Evolutionary conservation across 495 filamentous ascomycete genomes (phyloP).

Genomic region (Neurospora tetrasperma): DNA sequence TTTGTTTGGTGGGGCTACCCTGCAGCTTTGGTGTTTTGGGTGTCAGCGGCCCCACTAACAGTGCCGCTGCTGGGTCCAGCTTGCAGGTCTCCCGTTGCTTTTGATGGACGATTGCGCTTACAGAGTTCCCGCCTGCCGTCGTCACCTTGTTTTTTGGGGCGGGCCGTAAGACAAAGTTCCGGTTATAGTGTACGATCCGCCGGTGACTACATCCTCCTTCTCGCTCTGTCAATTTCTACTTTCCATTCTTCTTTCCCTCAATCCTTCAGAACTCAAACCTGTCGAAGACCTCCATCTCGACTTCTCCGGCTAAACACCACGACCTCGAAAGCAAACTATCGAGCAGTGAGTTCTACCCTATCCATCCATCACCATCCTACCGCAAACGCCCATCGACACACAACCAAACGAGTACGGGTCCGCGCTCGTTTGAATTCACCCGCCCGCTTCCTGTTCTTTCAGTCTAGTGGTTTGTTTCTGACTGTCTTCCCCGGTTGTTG

Average conservation of each 20-base stretch:
- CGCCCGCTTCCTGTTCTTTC: background rate
- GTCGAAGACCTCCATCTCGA: background rate
- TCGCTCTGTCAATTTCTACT: background rate
- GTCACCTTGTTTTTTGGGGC: background rate
- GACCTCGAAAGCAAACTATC: background rate
- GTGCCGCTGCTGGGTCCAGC: background rate
- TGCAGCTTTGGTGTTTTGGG: background rate
- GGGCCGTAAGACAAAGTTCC: background rate
- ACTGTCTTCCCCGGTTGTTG: background rate
- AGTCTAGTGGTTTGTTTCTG: background rate
- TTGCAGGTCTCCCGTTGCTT: conserved; percentile 11
- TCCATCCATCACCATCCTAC: background rate
- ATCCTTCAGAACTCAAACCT: background rate
- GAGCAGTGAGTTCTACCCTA: background rate
- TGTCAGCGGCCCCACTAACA: background rate
- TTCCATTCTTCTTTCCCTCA: background rate
- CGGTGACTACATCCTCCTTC: background rate
- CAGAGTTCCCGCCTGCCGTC: background rate
- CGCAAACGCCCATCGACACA: background rate
- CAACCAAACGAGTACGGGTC: background rate
- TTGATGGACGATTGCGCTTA: background rate
- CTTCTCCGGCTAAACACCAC: background rate
- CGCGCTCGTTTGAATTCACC: background rate
- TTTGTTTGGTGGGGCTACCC: background rate
- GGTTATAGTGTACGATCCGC: background rate